Percentiles rank a stretch among this genome's conserved stretches.
These are phyloP conservation scores for Nemania sp. DNA, from an alignment of 2,329 filamentous ascomycete genomes.

Conservation along the genomic window DNA sequence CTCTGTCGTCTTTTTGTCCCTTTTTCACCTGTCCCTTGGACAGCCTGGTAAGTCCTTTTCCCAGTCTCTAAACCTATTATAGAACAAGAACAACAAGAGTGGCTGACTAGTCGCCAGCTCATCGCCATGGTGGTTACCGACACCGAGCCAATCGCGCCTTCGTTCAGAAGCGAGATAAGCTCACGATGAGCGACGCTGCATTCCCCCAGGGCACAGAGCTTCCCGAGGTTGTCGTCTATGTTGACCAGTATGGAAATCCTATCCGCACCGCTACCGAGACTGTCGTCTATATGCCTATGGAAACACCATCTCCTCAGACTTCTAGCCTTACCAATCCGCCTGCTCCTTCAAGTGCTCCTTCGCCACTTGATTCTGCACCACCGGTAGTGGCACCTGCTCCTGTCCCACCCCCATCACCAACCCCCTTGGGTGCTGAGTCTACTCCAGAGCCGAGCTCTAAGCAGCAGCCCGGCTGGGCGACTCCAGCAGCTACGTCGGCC, in stretches of 20 bases:
- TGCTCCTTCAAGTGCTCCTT: conserved; percentile 17
- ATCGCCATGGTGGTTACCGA: conserved; percentile 52
- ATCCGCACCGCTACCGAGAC: conserved; percentile 58
- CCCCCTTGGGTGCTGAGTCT: conserved; percentile 27
- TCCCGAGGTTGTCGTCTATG: conserved; percentile 68
- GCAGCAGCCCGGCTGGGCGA: conserved; percentile 29
- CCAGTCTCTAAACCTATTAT: neutral
- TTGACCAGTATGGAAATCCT: conserved; percentile 67
- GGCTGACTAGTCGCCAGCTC: conserved; percentile 40
- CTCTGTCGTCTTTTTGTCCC: conserved; percentile 52
- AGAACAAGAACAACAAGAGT: neutral
- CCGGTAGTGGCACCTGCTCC: conserved; percentile 33
- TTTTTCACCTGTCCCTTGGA: conserved; percentile 57
- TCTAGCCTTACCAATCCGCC: conserved; percentile 18
- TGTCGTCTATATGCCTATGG: conserved; percentile 48
- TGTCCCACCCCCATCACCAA: conserved; percentile 16
- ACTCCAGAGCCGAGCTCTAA: conserved; percentile 35
- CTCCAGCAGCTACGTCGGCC: conserved; percentile 23
- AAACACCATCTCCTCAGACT: conserved; percentile 32
- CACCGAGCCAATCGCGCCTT: conserved; percentile 43
- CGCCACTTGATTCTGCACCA: conserved; percentile 21
- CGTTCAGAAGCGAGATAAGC: conserved; percentile 45
- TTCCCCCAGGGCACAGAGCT: conserved; percentile 56
- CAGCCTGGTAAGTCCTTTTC: conserved; percentile 54
- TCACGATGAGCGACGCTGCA: conserved; percentile 54